Evolutionary conservation across 257 asterid species (phyloP).

Genomic region (Cynanchum wilfordii): DNA sequence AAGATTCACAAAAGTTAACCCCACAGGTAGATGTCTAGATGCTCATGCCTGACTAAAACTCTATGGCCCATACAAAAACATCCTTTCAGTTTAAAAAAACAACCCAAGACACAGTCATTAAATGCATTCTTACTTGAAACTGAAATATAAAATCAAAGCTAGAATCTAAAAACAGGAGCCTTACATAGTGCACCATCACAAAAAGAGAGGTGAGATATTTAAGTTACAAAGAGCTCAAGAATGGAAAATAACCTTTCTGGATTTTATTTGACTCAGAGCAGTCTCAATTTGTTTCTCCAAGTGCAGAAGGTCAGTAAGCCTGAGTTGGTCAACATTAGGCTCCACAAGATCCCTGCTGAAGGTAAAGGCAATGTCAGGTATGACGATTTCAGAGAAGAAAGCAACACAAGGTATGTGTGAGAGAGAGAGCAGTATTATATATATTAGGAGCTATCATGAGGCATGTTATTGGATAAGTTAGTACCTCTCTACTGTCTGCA

Average conservation of each 20-base stretch:
- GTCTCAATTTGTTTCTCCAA: slow-evolving; percentile 3
- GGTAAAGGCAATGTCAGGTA: background rate
- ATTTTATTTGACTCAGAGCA: background rate
- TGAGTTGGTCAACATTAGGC: background rate
- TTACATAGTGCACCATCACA: background rate
- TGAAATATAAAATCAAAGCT: background rate
- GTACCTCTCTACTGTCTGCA: slow-evolving; percentile 47
- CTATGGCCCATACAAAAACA: background rate
- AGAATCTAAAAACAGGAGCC: background rate
- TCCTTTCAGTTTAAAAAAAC: background rate
- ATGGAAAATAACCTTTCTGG: slow-evolving; percentile 1
- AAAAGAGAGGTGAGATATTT: background rate
- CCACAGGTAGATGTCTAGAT: background rate
- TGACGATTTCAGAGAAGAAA: background rate
- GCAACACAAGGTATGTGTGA: background rate
- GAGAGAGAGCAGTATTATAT: background rate
- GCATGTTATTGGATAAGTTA: background rate
- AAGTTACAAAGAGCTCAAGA: background rate
- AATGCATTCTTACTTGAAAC: background rate
- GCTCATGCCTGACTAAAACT: background rate
- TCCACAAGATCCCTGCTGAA: slow-evolving; percentile 4
- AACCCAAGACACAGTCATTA: background rate
- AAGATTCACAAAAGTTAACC: background rate
- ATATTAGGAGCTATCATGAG: background rate
- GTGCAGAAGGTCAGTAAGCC: slow-evolving; percentile 8